phyloP scores from a whole-genome alignment of 192 early-diverging fungal genomes.

The Rhizoclosmatium globosum region DNA sequence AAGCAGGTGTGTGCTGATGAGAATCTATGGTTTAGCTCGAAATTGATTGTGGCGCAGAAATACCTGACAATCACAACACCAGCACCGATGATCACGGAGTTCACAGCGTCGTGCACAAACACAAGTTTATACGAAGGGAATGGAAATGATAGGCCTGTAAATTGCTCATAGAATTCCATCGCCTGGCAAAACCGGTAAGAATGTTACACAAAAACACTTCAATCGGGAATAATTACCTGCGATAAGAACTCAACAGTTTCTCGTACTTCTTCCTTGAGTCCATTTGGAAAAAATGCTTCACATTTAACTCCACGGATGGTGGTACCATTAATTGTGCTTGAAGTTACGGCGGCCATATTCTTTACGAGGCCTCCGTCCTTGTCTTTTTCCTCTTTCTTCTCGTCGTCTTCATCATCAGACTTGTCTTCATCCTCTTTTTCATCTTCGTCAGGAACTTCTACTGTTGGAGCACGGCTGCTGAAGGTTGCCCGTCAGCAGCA shows the following conservation, averaged over 20 bases:
- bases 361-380: constrained; percentile 2
- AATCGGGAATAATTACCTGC: constrained; percentile 46
- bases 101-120: constrained; percentile 81
- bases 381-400: constrained; percentile 27
- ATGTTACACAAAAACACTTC: constrained; percentile 1
- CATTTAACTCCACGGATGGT: constrained; percentile 23
- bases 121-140: constrained; percentile 85
- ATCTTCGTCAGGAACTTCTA: constrained; percentile 10
- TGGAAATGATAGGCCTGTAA: constrained; percentile 84
- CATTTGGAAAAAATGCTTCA: constrained; percentile 78
- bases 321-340: background rate
- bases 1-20: constrained; percentile 62
- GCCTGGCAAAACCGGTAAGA: constrained; percentile 56
- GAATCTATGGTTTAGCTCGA: background rate
- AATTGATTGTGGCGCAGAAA: background rate
- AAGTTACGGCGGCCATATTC: background rate
- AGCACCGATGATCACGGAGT: constrained; percentile 76
- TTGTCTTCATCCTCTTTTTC: constrained; percentile 30
- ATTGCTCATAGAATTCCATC: constrained; percentile 86
- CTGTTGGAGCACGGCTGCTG: constrained; percentile 5
- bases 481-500: background rate
- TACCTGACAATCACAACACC: constrained; percentile 80
- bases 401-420: constrained; percentile 30
- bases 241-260: constrained; percentile 69
- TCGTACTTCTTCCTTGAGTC: constrained; percentile 66